Evolutionary conservation across 768 basidiomycete species (phyloP).

Genomic region (Podaxis sp.): DNA sequence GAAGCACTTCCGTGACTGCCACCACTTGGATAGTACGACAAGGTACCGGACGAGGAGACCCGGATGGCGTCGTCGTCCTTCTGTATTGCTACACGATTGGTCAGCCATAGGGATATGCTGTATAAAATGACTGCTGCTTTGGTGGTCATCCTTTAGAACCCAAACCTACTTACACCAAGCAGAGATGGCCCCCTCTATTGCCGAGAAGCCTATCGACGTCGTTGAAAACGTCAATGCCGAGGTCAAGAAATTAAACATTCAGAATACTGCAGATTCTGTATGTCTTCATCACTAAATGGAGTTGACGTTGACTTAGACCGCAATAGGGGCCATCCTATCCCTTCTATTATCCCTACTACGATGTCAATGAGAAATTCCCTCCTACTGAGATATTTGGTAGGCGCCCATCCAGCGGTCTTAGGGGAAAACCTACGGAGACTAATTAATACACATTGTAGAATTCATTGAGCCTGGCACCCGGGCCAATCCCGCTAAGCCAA

Average conservation of each 20-base stretch:
- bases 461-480: constrained; percentile 39
- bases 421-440: neutral
- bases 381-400: constrained; percentile 43
- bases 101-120: neutral
- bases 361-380: constrained; percentile 45
- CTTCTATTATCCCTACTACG: constrained; percentile 43
- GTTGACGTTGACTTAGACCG: neutral
- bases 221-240: constrained; percentile 12
- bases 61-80: neutral
- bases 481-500: constrained; percentile 47
- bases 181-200: constrained; percentile 28
- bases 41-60: neutral
- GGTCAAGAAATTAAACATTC: constrained; percentile 13
- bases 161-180: neutral
- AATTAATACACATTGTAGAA: constrained; percentile 19
- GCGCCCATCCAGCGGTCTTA: neutral
- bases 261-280: constrained; percentile 12
- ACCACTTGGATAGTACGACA: neutral
- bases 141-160: neutral
- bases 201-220: constrained; percentile 17
- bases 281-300: neutral
- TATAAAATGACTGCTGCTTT: neutral
- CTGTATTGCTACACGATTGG: neutral
- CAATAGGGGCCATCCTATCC: constrained; percentile 40
- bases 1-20: neutral